These are phyloP conservation scores for Suhomyces sp. DNA, from an alignment of 805 yeast species.

Conservation along the genomic window DNA sequence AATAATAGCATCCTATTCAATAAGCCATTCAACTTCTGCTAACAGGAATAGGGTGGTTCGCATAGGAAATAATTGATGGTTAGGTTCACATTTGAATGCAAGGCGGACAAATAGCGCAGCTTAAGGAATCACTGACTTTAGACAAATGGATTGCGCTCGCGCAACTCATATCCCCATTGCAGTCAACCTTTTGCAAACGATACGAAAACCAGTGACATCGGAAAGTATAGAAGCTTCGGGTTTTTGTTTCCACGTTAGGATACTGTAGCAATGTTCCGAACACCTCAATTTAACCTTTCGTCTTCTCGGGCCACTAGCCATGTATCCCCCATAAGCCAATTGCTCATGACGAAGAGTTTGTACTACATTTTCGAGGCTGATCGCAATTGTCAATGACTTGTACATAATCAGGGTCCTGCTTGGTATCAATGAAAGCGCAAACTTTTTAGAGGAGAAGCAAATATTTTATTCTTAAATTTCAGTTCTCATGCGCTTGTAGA, in stretches of 20 bases:
- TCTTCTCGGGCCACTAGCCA: neutral
- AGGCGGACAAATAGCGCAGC: neutral
- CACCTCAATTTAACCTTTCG: neutral
- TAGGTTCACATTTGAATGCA: neutral
- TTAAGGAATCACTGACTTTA: neutral
- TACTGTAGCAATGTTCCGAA: neutral
- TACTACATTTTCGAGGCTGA: neutral
- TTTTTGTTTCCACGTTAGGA: neutral
- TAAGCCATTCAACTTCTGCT: neutral
- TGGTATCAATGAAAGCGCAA: neutral
- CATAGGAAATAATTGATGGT: neutral
- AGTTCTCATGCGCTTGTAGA: neutral
- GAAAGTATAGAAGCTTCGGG: neutral
- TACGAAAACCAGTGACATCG: neutral
- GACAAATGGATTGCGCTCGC: neutral
- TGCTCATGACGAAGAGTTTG: neutral
- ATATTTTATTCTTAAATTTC: neutral
- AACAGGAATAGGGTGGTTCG: neutral
- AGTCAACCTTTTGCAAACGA: neutral
- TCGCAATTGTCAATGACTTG: neutral
- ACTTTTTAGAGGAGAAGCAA: neutral
- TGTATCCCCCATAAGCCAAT: neutral
- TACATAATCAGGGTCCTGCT: neutral
- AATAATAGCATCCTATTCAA: neutral
- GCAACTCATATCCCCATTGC: neutral